phyloP scores from a whole-genome alignment of 805 yeast species.

The Kuraishia piskuri region DNA sequence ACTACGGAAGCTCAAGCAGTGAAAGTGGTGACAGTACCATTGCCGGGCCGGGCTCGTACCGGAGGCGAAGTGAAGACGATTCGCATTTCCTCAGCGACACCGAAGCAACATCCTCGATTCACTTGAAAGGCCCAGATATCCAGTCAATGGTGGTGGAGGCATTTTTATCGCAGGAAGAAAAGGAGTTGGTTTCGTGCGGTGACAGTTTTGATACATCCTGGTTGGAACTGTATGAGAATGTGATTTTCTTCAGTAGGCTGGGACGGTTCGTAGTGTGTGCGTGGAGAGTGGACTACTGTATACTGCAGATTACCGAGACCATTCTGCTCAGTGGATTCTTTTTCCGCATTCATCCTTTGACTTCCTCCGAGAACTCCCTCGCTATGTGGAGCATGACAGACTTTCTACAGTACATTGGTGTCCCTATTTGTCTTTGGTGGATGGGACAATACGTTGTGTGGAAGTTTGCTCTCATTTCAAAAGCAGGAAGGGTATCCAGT shows the following conservation, averaged over 20 bases:
- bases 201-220: not conserved
- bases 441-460: not conserved
- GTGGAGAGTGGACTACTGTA: not conserved
- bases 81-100: not conserved
- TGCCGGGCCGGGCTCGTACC: not conserved
- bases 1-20: not conserved
- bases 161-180: not conserved
- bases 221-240: not conserved
- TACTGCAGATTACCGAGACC: not conserved
- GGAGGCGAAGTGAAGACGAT: not conserved
- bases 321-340: slow-evolving; percentile 1
- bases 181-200: not conserved
- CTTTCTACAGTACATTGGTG: not conserved
- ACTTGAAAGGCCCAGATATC: slow-evolving; percentile 1
- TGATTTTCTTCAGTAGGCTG: not conserved
- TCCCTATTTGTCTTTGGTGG: not conserved
- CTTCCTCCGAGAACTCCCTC: not conserved
- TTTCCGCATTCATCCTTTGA: not conserved
- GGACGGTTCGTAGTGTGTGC: not conserved
- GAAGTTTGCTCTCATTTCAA: not conserved
- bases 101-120: not conserved
- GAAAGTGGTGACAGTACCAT: not conserved
- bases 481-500: not conserved
- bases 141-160: not conserved
- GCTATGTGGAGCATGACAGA: not conserved